Conservation (phyloP, 352 stramenopile species). For the Globisporangium cederbergense region DNA sequence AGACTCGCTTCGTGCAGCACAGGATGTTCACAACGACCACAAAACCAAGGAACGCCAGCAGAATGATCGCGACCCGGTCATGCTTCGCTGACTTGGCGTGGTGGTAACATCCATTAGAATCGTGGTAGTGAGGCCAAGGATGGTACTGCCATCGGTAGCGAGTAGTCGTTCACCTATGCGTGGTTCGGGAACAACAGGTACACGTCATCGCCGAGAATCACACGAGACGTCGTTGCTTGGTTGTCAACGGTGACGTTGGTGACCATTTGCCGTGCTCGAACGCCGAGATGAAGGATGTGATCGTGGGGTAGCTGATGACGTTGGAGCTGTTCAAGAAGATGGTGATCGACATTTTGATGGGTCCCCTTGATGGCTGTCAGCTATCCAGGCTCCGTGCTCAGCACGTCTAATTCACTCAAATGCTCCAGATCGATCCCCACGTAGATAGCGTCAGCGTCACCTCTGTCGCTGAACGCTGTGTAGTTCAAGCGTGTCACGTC, state of each 20-base stretch:
- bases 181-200: too few species aligned
- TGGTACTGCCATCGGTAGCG: too few species aligned
- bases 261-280: not conserved
- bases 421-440: not conserved
- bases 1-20: conserved; percentile 8
- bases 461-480: not conserved
- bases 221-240: too few species aligned
- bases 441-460: not conserved
- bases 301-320: not conserved
- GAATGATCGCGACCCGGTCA: not conserved
- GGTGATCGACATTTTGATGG: not conserved
- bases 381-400: not conserved
- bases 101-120: too few species aligned
- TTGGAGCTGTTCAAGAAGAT: not conserved
- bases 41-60: conserved; percentile 6
- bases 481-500: not conserved
- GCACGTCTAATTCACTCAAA: not conserved
- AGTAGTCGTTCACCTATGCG: too few species aligned
- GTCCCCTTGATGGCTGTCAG: not conserved
- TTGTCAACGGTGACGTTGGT: not conserved
- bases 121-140: too few species aligned
- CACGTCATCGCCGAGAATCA: too few species aligned
- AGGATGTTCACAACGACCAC: conserved; percentile 9
- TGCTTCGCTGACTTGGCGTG: not conserved
- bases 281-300: too few species aligned